Evolutionary conservation across 371 early-diverging fungal species (phyloP), one percentile per base, ranked within the genome.

Genomic region (Gilbertella persicaria): DNA sequence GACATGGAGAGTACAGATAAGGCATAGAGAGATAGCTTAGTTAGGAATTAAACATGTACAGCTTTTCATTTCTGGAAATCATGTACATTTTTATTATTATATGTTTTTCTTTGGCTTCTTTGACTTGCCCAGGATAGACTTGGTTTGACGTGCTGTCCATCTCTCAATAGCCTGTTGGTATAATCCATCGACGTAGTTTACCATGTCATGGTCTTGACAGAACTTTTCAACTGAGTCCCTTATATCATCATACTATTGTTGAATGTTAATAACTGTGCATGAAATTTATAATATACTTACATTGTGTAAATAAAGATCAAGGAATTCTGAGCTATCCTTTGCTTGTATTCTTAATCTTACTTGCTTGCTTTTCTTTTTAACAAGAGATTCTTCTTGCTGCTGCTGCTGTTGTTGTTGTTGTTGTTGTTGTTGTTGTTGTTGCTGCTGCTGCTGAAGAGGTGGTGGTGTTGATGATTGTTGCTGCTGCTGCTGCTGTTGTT

Each of bases 181-280:
- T 2, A 53, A n/a, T 9, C 19, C 29, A 17, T 53, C 53, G 10
- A 35, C 23, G 19, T 51, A 39, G 0, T 58, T 24, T 1, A 6
- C 29, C 40, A 45, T 45, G 4, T 19, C 46, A 13, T 45, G 37
- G 7, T 53, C 30, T 12, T 42, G 28, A 43, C 59, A 59, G 14
- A 52, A 59, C 9, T 59, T 39, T 14, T 37, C 13, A 8, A 52
- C 38, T 4, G 20, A 28, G 9, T 28, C 47, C 0, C 4, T 16
- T 12, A 42, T 30, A 35, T 57, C 50, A 26, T 43, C 43, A 16
- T 33, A 30, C 58, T 57, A 50, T 24, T 3, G 9, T 17, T n/a
- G n/a, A n/a, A n/a, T n/a, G n/a, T n/a, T n/a, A n/a, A n/a, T n/a
- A n/a, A n/a, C n/a, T 24, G 2, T n/a, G 21, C 12, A 1, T 12